Evolutionary conservation across 1,284 basidiomycete species (phyloP), one percentile per base, ranked within the genome.

Genomic region (Ceratobasidium sp.): DNA sequence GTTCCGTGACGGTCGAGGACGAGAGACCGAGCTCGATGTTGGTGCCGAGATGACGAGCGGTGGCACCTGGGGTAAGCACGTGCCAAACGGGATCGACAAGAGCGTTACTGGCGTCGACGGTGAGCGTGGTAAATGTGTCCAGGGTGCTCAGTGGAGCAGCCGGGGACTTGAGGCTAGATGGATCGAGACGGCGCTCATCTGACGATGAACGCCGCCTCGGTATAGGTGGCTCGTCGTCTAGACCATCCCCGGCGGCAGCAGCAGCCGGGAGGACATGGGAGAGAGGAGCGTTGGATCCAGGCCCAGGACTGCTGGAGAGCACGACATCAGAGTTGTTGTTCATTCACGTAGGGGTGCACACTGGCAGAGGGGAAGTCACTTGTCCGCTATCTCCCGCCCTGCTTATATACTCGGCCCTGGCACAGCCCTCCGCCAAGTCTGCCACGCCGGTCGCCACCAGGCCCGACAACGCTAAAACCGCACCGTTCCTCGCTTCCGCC

Each of bases 151-250:
- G 0, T 11, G 29, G 61, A 13, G 56, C 41, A 59, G 56, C 68
- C 43, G 53, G 53, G 37, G 48, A 53, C 53, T 69, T 69, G 51
- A 43, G 27, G 53, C 39, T 53, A 31, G 31, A 13, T 1, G 34
- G 39, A 9, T 61, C 68, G 31, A 54, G 37, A 49, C 68, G 53
- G 22, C 54, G 68, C 31, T 54, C 54, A 61, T 58, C 65, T 24
- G 51, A 37, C 5, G 58, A 54, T 6, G 58, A 53, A 59, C 43
- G 58, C 46, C 58, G 71, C 71, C 61, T 62, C 71, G 71, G 71
- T 74, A 74, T 74, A 62, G 71, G 71, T 29, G 71, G 71, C 41
- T 74, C 71, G 19, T 73, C 71, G 41, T 63, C 59, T n/a, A 56
- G 49, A 41, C 53, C 51, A 46, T 59, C 56, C 16, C 24, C 56